Conservation (phyloP, 257 asterid species). For the Schizonepeta tenuifolia region DNA sequence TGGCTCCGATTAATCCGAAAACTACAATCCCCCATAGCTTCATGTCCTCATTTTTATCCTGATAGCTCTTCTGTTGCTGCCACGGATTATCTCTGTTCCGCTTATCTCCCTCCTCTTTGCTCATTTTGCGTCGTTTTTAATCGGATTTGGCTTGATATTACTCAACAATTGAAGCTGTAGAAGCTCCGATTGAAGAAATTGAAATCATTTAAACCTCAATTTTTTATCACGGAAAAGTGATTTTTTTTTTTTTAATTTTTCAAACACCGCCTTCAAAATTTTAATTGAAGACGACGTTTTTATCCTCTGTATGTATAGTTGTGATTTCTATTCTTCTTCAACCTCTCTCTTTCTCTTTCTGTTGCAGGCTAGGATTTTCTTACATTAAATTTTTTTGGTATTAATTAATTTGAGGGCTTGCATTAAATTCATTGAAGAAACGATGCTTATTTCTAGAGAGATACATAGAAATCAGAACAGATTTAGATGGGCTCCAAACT, state of each 20-base stretch:
- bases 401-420: no score
- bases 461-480: no score
- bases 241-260: neutral
- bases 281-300: neutral
- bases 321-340: neutral
- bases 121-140: constrained; percentile 37
- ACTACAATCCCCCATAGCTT: constrained; percentile 65
- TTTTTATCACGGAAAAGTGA: constrained; percentile 2
- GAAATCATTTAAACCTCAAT: constrained; percentile 7
- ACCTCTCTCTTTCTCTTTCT: neutral
- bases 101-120: constrained; percentile 48
- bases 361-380: neutral
- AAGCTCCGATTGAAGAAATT: neutral
- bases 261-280: constrained; percentile 32
- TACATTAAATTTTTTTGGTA: no score
- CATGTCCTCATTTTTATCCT: constrained; percentile 50
- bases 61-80: constrained; percentile 41
- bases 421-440: no score
- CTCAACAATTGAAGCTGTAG: constrained; percentile 22
- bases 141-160: neutral
- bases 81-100: constrained; percentile 48
- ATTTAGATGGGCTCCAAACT: no score
- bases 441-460: no score
- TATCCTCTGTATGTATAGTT: neutral
- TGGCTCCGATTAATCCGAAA: constrained; percentile 82